Percentiles rank a stretch among this genome's conserved stretches.
Evolutionary conservation across 2,329 filamentous ascomycete genomes (phyloP).

Genomic region (Verticillium alfalfae): DNA sequence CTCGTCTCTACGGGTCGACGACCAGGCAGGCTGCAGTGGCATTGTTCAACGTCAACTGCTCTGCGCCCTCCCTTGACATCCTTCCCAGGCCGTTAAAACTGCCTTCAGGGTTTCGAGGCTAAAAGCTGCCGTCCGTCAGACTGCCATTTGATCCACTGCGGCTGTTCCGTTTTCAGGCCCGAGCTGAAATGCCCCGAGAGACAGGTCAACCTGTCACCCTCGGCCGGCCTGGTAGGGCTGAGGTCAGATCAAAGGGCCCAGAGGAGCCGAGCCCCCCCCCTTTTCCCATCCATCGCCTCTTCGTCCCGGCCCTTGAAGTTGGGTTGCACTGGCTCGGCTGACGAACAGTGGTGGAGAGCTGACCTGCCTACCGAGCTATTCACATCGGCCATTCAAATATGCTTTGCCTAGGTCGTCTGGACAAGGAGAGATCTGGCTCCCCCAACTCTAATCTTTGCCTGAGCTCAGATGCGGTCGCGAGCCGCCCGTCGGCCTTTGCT

Average conservation of each 20-base stretch:
- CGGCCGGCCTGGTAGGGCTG: not conserved
- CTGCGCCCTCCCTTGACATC: not conserved
- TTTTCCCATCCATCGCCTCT: not conserved
- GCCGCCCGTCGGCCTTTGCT: not conserved
- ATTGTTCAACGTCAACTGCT: no score
- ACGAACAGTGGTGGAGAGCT: no score
- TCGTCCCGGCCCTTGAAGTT: not conserved
- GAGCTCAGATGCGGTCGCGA: not conserved
- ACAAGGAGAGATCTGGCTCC: not conserved
- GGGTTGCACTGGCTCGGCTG: not conserved
- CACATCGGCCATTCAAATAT: no score
- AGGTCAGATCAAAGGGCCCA: not conserved
- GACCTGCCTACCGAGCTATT: no score
- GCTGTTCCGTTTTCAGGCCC: not conserved
- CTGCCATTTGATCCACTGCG: not conserved
- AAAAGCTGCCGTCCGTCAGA: not conserved
- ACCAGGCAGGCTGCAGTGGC: no score
- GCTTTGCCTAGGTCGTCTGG: not conserved
- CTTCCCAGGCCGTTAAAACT: not conserved
- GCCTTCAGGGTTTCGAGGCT: not conserved
- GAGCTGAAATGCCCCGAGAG: not conserved
- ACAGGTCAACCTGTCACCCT: not conserved
- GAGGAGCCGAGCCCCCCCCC: not conserved
- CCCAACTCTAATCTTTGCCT: no score
- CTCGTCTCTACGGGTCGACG: not conserved